Evolutionary conservation across 768 basidiomycete species (phyloP).

Genomic region (Coprinopsis strossmayeri): DNA sequence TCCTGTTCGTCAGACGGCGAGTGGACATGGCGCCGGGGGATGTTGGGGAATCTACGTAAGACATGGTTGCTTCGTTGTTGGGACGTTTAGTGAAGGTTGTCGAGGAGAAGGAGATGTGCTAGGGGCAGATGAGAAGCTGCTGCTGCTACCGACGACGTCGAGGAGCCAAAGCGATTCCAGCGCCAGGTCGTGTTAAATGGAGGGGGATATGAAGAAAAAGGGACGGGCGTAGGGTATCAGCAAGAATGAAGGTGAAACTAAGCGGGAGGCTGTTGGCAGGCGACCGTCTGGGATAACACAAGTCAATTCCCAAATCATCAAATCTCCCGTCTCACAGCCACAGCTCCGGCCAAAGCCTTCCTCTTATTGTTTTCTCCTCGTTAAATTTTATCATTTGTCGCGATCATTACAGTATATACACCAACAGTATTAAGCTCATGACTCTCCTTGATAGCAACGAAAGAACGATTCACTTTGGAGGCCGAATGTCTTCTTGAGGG

Average conservation of each 20-base stretch:
- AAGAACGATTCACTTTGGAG: background rate
- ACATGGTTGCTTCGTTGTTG: slow-evolving; percentile 37
- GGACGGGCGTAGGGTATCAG: slow-evolving; percentile 31
- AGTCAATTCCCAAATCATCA: slow-evolving; percentile 4
- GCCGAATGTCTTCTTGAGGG: slow-evolving; percentile 1
- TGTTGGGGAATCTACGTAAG: slow-evolving; percentile 53
- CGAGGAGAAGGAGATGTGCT: slow-evolving; percentile 14
- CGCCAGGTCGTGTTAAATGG: too few species aligned
- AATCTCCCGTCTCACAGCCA: background rate
- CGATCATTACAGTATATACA: too few species aligned
- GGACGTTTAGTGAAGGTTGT: slow-evolving; percentile 16
- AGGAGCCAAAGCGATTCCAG: slow-evolving; percentile 35
- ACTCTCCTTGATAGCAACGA: too few species aligned
- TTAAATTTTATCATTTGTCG: too few species aligned
- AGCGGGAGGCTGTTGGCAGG: slow-evolving; percentile 15
- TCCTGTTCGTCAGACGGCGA: slow-evolving; percentile 82
- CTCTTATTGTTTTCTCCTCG: background rate
- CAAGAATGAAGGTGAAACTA: slow-evolving; percentile 12
- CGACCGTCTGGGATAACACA: background rate
- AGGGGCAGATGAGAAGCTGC: slow-evolving; percentile 9
- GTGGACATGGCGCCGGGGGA: slow-evolving; percentile 63
- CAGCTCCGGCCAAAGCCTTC: background rate
- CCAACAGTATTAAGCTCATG: too few species aligned
- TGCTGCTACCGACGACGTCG: slow-evolving; percentile 3
- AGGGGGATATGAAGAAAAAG: slow-evolving; percentile 21